A percentile compares a stretch with the other conserved stretches of the same genome.
Conservation (phyloP, 2,329 filamentous ascomycete genomes). For the Bisporella sp. region DNA sequence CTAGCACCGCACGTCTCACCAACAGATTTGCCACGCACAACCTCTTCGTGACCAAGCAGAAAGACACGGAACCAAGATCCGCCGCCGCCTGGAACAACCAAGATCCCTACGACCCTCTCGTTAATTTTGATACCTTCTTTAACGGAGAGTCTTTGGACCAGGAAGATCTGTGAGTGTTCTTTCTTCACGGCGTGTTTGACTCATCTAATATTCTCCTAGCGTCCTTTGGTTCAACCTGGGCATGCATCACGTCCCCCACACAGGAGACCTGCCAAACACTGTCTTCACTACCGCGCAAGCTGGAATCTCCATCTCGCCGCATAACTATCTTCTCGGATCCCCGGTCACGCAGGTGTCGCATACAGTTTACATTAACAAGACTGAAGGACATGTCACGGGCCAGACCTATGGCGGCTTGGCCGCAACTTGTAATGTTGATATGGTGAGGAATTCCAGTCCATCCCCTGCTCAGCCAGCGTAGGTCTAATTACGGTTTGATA, state of each 20-base stretch:
- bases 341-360: background rate
- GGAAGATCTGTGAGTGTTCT: conserved; percentile 25
- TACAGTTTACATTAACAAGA: background rate
- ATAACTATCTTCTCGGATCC: conserved; percentile 2
- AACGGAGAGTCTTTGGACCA: conserved; percentile 34
- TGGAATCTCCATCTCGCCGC: conserved; percentile 1
- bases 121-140: conserved; percentile 44
- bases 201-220: too few species aligned
- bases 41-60: conserved; percentile 42
- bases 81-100: conserved; percentile 39
- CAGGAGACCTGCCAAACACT: conserved; percentile 46
- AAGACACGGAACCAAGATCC: conserved; percentile 43
- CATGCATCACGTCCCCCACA: conserved; percentile 49
- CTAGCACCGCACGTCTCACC: conserved; percentile 37
- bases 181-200: too few species aligned
- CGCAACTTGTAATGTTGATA: too few species aligned
- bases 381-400: background rate
- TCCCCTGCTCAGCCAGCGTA: too few species aligned
- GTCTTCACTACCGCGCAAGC: conserved; percentile 4
- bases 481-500: too few species aligned
- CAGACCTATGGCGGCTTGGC: too few species aligned
- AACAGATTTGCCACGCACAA: conserved; percentile 44
- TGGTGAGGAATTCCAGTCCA: too few species aligned
- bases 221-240: conserved; percentile 48
- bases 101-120: conserved; percentile 37